Evolutionary conservation across 2,329 filamentous ascomycete genomes (phyloP), one percentile per base, ranked within the genome.

Genomic region (Epichloe sylvatica): DNA sequence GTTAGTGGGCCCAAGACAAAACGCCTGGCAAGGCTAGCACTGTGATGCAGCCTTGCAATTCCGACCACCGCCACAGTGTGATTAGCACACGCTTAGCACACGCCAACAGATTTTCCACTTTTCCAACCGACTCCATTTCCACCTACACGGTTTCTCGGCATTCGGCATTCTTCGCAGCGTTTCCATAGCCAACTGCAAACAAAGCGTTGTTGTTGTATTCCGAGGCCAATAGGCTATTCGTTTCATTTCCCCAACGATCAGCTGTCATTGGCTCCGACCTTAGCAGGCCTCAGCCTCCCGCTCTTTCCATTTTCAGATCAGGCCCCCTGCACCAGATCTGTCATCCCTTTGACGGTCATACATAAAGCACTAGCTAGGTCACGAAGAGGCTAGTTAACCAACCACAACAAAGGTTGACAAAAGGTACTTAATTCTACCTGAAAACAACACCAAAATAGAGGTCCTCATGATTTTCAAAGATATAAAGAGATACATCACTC

Each of bases 111-210:
- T 30, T 30, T 30, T 30, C 6, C 17, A 23, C 11, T 42, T 25
- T 25, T 42, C 2, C 49, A 13, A 13, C 37, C n/a, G 19, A 49
- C 33, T 41, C 33, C 48, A 17, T 33, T 46, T 39, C 17, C 46
- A 19, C 34, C 35, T 47, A 53, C 60, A 60, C 57, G 57, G 50
- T 51, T 56, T 54, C 59, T 66, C 64, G 64, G 64, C 46, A 56
- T 67, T 67, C 64, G 64, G 64, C 62, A 60, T 67, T 63, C 55
- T 53, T 59, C 55, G 56, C 34, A 56, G 51, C 52, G 52, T 60
- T 55, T 51, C 53, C 55, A 47, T 55, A 55, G 49, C 53, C 54
- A 55, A 51, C 50, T 44, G n/a, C 9, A 30, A 33, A 41, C n/a
- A 41, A 17, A 23, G 3, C 17, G 8, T 15, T 47, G 38, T n/a